A percentile compares a stretch with the other conserved stretches of the same genome.
Conservation (phyloP, 75 land plant genomes). For the Selaginella tamariscina region DNA sequence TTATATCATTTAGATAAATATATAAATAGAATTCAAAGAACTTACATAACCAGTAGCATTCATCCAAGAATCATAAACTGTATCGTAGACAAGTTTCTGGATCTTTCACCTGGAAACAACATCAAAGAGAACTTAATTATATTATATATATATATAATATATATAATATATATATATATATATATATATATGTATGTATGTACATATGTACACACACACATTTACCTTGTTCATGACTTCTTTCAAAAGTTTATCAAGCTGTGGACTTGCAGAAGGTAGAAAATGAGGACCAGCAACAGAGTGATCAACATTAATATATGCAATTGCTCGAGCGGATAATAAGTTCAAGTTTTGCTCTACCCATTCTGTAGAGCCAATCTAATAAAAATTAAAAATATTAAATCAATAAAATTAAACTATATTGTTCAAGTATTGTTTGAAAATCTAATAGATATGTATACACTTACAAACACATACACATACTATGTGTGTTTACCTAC, state of each 20-base stretch:
- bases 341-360: constrained; percentile 53
- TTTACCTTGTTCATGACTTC: constrained; percentile 49
- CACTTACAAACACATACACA: no score
- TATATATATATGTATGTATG: no score
- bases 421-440: no score
- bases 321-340: constrained; percentile 51
- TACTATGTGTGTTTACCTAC: no score
- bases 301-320: constrained; percentile 67
- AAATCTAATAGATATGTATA: no score
- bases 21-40: background rate
- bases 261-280: constrained; percentile 60
- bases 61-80: constrained; percentile 53
- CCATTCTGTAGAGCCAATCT: constrained; percentile 83
- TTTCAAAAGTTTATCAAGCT: constrained; percentile 53
- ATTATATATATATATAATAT: background rate
- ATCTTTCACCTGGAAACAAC: constrained; percentile 42
- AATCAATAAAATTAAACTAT: background rate
- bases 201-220: no score
- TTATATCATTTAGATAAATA: background rate
- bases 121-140: no score
- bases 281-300: constrained; percentile 65
- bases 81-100: constrained; percentile 46
- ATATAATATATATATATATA: background rate
- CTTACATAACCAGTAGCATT: background rate
- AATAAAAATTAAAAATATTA: background rate